These are phyloP conservation scores for Pisolithus sp. DNA, from an alignment of 768 basidiomycete genomes.

Conservation along the genomic window DNA sequence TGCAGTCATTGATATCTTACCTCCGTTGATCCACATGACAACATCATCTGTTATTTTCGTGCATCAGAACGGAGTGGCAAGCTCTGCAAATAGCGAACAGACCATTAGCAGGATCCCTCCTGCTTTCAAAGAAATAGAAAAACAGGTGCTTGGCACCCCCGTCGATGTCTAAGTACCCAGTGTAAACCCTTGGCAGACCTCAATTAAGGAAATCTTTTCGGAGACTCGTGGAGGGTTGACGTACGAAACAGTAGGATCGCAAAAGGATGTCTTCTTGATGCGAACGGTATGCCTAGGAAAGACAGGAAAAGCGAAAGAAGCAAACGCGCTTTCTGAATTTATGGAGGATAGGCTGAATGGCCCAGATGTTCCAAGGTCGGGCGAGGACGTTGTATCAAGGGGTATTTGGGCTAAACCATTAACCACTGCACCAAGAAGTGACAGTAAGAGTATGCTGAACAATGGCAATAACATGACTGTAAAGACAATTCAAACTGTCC, in stretches of 20 bases:
- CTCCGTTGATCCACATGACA: conserved; percentile 70
- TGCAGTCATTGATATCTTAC: conserved; percentile 21
- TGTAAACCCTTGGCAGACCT: conserved; percentile 31
- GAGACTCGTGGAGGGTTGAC: not conserved
- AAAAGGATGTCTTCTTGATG: conserved; percentile 56
- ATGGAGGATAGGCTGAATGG: conserved; percentile 21
- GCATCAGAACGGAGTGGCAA: not conserved
- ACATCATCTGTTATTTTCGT: conserved; percentile 41
- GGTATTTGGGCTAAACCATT: conserved; percentile 6
- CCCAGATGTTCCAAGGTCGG: not conserved
- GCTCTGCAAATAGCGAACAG: not conserved
- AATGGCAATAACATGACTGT: too few relatives aligned
- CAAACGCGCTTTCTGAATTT: conserved; percentile 25
- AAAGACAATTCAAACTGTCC: not conserved
- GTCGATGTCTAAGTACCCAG: conserved; percentile 42
- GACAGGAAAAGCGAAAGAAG: conserved; percentile 39
- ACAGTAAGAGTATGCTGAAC: not conserved
- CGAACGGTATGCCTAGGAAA: conserved; percentile 51
- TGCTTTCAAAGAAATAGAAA: conserved; percentile 59
- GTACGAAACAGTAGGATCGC: conserved; percentile 50
- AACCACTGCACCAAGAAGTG: conserved; percentile 3
- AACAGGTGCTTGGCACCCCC: conserved; percentile 47
- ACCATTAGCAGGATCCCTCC: conserved; percentile 39
- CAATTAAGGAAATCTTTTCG: not conserved
- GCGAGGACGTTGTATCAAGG: conserved; percentile 1